Evolutionary conservation across 306 rosid genomes (phyloP), one percentile per base, ranked within the genome.

Genomic region (Gastrolobium villosum): DNA sequence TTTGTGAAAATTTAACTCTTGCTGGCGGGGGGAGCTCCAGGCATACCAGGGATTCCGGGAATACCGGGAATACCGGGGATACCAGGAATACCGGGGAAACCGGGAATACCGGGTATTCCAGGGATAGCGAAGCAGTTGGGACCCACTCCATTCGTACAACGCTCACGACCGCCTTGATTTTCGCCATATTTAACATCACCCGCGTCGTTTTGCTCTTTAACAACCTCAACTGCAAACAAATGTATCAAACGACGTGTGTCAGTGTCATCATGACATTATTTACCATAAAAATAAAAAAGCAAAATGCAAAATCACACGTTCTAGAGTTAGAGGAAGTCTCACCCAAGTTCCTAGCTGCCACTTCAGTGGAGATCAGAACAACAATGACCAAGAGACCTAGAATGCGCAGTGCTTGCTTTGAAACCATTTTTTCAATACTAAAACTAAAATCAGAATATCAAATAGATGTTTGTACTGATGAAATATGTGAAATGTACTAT

Each of bases 301-400:
- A 54, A 39, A 6, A 30, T 31, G 8, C n/a, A 72, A 35, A 72
- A 5, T 26, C 2, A 72, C 77, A 43, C 4, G 53, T 31, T 72
- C 1, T 11, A 3, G 36, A 26, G 37, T 7, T 39, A 5, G 54
- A 10, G 6, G 14, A 7, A 41, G 44, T 4, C 31, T 72, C 15
- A 13, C 2, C 30, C 1, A 28, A 10, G 14, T 82, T 72, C 53
- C 82, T 84, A 0, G 85, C 85, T 2, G 30, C 14, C 4, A 37
- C 81, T 0, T 60, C 13, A 6, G 56, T 67, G 6, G 74, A 65
- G 57, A 41, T 65, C 2, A 80, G 37, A 65, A 45, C 48, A 56
- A 32, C 31, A 70, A 89, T 8, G 39, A 80, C 85, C 37, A 79
- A 76, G 80, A 91, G 70, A 55, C 78, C 60, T 4, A 82, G 15